These are phyloP conservation scores for Obelidium mucronatum DNA, from an alignment of 192 early-diverging fungal genomes.

Conservation along the genomic window DNA sequence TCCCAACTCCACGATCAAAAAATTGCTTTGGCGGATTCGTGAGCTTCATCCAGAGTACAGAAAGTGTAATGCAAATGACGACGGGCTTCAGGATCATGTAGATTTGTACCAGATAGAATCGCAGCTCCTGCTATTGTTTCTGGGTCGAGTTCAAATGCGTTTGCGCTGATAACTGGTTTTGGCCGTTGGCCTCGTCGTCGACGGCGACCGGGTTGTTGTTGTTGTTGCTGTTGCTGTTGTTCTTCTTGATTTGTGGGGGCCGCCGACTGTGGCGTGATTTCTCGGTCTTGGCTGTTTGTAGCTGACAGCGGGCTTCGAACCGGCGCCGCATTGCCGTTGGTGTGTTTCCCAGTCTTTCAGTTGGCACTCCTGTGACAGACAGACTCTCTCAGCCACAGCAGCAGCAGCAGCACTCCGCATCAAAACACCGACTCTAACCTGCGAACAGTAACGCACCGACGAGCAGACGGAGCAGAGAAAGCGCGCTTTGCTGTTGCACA, in stretches of 20 bases:
- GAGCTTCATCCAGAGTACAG: constrained; percentile 85
- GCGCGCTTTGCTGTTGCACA: neutral
- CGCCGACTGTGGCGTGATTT: too few relatives aligned
- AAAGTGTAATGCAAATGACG: constrained; percentile 72
- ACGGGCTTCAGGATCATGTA: constrained; percentile 84
- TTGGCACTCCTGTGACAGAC: constrained; percentile 43
- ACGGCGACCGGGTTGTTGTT: neutral
- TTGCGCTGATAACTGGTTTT: neutral
- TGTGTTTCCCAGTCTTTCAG: constrained; percentile 48
- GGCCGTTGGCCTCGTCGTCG: neutral
- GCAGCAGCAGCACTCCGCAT: too few relatives aligned
- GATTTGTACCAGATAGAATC: constrained; percentile 82
- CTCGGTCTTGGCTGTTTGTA: too few relatives aligned
- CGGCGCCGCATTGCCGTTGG: constrained; percentile 8
- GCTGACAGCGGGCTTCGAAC: too few relatives aligned
- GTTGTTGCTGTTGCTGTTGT: constrained; percentile 7
- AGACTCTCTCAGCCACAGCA: too few relatives aligned
- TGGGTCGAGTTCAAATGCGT: constrained; percentile 44
- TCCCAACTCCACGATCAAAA: constrained; percentile 48
- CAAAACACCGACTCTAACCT: constrained; percentile 1
- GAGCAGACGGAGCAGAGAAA: constrained; percentile 17
- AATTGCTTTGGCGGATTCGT: constrained; percentile 48
- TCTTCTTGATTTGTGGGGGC: neutral
- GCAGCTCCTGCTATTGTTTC: constrained; percentile 68
- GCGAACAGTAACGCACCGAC: neutral